phyloP scores from a whole-genome alignment of 1,139 yeast genomes.

The Spencermartinsiella ligniputridi region DNA sequence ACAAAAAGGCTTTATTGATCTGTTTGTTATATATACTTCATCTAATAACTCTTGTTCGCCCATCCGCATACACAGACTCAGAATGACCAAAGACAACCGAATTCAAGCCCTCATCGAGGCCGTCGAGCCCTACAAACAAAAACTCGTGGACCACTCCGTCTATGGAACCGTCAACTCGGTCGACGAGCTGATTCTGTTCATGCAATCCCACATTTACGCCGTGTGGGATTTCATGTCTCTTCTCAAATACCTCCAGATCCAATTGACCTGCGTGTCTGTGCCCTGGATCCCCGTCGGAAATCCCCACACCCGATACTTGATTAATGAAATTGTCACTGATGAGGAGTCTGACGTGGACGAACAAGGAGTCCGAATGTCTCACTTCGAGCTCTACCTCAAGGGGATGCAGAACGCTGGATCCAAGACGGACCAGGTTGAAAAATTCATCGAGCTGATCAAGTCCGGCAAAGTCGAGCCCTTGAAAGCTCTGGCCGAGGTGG shows the following conservation, averaged over 20 bases:
- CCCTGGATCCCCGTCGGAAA: constrained; percentile 24
- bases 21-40: neutral
- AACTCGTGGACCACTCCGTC: constrained; percentile 20
- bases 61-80: no score
- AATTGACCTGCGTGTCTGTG: constrained; percentile 18
- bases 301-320: constrained; percentile 21
- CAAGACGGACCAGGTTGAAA: constrained; percentile 15
- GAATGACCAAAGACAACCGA: constrained; percentile 14
- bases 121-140: constrained; percentile 18
- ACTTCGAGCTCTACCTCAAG: constrained; percentile 19
- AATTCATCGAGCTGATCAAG: constrained; percentile 14
- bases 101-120: constrained; percentile 17
- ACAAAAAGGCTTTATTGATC: neutral
- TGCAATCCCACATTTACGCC: constrained; percentile 22
- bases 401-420: constrained; percentile 23
- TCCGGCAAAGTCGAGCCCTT: constrained; percentile 8
- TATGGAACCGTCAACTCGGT: constrained; percentile 19
- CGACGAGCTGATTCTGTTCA: constrained; percentile 16
- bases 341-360: constrained; percentile 22
- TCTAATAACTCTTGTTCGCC: neutral
- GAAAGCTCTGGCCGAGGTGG: constrained; percentile 13
- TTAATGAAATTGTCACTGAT: constrained; percentile 22
- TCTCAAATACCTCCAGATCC: constrained; percentile 18
- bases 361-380: constrained; percentile 21
- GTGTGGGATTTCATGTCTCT: constrained; percentile 24